phyloP scores from a whole-genome alignment of 257 asterid species.

The Solanum chaucha region DNA sequence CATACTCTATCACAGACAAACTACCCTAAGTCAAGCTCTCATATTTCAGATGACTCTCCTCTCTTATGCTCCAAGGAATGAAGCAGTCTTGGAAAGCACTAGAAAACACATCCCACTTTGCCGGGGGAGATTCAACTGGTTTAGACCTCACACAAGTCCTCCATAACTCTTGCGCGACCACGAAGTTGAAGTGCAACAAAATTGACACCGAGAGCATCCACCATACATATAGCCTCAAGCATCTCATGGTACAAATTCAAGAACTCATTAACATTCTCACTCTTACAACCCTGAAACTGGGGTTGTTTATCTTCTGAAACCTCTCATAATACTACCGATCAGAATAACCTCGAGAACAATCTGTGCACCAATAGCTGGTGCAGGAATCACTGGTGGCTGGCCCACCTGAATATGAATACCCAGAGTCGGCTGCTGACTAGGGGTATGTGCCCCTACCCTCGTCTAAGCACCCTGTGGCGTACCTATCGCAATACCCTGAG shows the following conservation, averaged over 20 bases:
- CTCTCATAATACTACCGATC: background rate
- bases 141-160: background rate
- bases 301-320: background rate
- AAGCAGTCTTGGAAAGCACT: background rate
- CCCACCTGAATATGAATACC: background rate
- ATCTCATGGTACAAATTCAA: background rate
- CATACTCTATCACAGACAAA: background rate
- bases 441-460: background rate
- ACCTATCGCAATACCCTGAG: background rate
- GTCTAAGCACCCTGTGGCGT: background rate
- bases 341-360: background rate
- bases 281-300: background rate
- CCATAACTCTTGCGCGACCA: background rate
- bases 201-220: background rate
- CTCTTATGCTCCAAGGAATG: background rate
- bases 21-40: background rate
- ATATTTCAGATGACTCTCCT: background rate
- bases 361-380: background rate
- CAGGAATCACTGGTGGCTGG: background rate
- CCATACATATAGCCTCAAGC: background rate
- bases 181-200: background rate
- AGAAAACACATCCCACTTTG: background rate
- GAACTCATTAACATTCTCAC: background rate
- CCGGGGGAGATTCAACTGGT: background rate
- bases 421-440: no score